A percentile compares a stretch with the other conserved stretches of the same genome.
Conservation (phyloP, 331 rosid genomes). For the Spiraea crenata region DNA sequence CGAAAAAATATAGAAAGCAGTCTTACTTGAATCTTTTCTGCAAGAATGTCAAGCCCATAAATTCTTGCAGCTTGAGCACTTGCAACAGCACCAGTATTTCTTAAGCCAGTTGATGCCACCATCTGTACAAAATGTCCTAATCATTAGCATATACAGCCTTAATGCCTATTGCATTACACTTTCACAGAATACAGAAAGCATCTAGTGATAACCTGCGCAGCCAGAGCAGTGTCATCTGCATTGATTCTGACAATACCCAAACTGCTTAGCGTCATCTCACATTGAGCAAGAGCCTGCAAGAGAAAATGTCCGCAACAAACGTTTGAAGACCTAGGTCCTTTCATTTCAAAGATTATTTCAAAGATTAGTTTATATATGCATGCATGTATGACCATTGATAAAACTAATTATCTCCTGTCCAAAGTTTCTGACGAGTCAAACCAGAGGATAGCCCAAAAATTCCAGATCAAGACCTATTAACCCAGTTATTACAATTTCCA, state of each 20-base stretch:
- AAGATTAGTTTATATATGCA: neutral
- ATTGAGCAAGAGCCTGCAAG: conserved; percentile 81
- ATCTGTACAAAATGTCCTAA: conserved; percentile 46
- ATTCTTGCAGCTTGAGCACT: conserved; percentile 80
- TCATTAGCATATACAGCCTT: conserved; percentile 22
- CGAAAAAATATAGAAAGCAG: conserved; percentile 11
- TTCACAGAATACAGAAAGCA: conserved; percentile 21
- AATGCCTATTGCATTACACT: conserved; percentile 21
- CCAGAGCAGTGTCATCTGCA: conserved; percentile 68
- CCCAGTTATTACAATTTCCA: neutral
- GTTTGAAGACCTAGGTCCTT: conserved; percentile 4
- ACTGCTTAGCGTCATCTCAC: conserved; percentile 52
- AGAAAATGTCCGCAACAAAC: conserved; percentile 22
- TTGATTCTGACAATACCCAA: conserved; percentile 55
- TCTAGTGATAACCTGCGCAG: conserved; percentile 67
- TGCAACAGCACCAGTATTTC: conserved; percentile 80
- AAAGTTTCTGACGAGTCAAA: conserved; percentile 18
- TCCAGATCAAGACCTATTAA: conserved; percentile 7
- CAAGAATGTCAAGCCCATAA: conserved; percentile 77
- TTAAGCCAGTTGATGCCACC: conserved; percentile 49
- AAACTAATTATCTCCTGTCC: conserved; percentile 5
- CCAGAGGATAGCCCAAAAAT: conserved; percentile 2
- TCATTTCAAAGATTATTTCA: conserved; percentile 12
- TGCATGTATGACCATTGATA: neutral
- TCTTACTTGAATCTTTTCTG: conserved; percentile 65